Base-by-base conservation (phyloP, 148 eudicot species). In the Linanthus parryae region DNA sequence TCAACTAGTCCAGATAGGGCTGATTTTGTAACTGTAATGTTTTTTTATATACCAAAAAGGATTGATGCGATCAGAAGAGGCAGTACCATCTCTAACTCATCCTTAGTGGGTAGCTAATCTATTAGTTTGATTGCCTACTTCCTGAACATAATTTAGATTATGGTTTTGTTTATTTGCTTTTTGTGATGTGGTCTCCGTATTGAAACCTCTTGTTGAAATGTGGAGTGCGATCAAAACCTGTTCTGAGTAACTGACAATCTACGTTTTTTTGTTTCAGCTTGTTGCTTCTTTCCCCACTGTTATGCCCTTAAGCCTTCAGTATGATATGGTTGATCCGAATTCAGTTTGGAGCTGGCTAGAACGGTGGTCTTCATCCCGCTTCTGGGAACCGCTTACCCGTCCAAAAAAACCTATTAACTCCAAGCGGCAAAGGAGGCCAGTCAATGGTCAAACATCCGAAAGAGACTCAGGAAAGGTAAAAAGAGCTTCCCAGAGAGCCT, bases 341-440 rank as follows among this genome's bases (percentile, higher is more conserved):
- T 77, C 88, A 31, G 70, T 65, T 27, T 47, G 63, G 60, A 74
- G 61, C 56, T 81, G 88, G 88, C 71, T 77, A 28, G 73, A 74
- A 54, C 72, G 88, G 9, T 81, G 88, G 88, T 81, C 88, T 50
- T 31, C 58, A 28, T 61, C 76, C 25, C 57, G 50, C 40, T 74
- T 81, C 50, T 81, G 88, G 88, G 78, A 63, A 48, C 77, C 83
- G 48, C 68, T 65, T 50, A 61, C 71, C 22, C 64, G 55, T 10
- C 69, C 64, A 41, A 81, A 71, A 35, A 77, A 69, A 23, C 25
- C 2, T 37, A 16, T 46, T 17, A 51, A 35, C 54, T 44, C 68
- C 43, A 70, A 65, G 52, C 57, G 58, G 29, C 69, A 57, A 34
- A 63, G 57, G 41, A 78, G 68, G 66, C 77, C 52, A 14, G 58